These are phyloP conservation scores for Fusarium equiseti DNA, from an alignment of 2,329 filamentous ascomycete species.

Conservation along the genomic window DNA sequence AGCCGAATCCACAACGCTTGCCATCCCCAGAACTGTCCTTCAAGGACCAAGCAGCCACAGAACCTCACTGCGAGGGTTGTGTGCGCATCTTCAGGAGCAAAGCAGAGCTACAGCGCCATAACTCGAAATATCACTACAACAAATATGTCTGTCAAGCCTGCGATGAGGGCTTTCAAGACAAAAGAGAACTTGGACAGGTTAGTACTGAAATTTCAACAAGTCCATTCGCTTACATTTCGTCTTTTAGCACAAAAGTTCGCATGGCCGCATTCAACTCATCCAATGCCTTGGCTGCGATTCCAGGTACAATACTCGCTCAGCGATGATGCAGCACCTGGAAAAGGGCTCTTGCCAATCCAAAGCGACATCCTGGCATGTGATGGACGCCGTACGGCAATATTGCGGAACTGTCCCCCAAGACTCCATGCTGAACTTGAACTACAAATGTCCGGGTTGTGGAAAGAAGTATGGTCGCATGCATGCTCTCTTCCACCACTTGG, in stretches of 20 bases:
- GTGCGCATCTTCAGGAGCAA: background rate
- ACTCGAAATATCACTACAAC: background rate
- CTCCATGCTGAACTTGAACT: background rate
- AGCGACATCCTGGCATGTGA: rapidly evolving
- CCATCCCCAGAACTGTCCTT: background rate
- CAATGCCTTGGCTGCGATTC: background rate
- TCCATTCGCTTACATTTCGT: background rate
- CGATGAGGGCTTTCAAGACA: background rate
- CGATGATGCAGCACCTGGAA: background rate
- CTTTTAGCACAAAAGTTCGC: background rate
- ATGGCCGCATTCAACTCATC: background rate
- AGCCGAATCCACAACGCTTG: no score
- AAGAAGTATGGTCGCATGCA: background rate
- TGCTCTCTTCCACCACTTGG: background rate
- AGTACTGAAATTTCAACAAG: background rate
- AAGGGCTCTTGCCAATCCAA: background rate
- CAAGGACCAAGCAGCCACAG: rapidly evolving
- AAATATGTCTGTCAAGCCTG: background rate
- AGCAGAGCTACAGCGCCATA: rapidly evolving
- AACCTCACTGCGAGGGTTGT: background rate
- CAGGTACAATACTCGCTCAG: background rate
- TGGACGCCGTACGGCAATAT: background rate
- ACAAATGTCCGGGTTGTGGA: background rate
- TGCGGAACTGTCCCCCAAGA: background rate
- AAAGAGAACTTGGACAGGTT: rapidly evolving